Base-by-base conservation (phyloP, 108 stramenopile species). In the Skeletonema grethae region DNA sequence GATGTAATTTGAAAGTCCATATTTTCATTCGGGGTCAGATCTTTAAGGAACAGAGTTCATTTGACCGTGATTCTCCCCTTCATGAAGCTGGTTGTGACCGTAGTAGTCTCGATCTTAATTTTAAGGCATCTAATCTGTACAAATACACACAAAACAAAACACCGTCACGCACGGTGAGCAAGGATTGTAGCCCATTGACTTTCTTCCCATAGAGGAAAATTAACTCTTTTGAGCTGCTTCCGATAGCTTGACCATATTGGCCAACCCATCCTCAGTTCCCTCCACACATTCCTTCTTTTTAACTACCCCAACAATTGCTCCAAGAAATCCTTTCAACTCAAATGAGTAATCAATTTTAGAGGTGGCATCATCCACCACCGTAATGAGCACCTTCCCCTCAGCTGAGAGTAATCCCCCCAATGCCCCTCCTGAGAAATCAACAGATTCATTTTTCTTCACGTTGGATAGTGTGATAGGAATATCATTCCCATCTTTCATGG, bases 401-500 rank as follows among this genome's bases (percentile, higher is more conserved):
- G 68, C 69, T 4, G 24, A 35, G 7, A 78, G 63, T 9, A 62
- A 1, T 7, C 80, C 84, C 0, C 77, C 71, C 31, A 73, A 36
- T 41, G 50, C 29, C 5, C 60, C 76, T 11, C 84, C 84, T 34
- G 39, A 36, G 30, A 82, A 84, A 29, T 59, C 57, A 36, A 84
- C 15, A 8, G 72, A 73, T 61, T 77, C 72, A 20, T 81, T 63
- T 28, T 72, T 56, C 16, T 68, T 43, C 5, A 84, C 71, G 34
- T 77, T 71, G 1, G 70, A 67, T 30, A 84, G 45, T 16, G 55
- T 32, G 35, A 77, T 36, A 2, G 83, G 76, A 22, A 84, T 57
- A 1, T 72, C 53, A 34, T 62, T 67, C 9, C 83, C 80, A 6
- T 84, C 83, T 6, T 84, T 84, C 83, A 81, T 80, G n/a, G 67